Conservation (phyloP, 179 eudicot species). For the Patellifolia procumbens region DNA sequence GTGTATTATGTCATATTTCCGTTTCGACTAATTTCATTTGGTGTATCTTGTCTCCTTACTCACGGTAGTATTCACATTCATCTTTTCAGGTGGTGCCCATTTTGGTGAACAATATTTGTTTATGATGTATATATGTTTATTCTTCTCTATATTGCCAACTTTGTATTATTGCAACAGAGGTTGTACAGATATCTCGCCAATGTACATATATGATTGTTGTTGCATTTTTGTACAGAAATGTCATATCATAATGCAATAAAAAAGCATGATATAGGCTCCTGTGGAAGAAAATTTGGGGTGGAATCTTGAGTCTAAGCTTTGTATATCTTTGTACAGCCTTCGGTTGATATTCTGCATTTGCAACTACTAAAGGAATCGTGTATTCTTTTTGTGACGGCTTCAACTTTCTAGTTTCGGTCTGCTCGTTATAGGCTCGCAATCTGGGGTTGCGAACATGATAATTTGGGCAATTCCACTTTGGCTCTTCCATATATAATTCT, state of each 20-base stretch:
- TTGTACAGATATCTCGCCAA: conserved; percentile 1
- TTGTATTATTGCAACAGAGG: not conserved
- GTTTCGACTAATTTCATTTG: not conserved
- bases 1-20: not conserved
- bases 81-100: conserved; percentile 44
- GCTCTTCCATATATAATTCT: too few relatives aligned
- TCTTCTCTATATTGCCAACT: too few relatives aligned
- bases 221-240: conserved; percentile 32
- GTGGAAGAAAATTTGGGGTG: not conserved
- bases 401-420: too few relatives aligned
- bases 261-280: not conserved
- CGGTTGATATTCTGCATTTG: not conserved
- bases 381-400: too few relatives aligned
- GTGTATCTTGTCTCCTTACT: not conserved
- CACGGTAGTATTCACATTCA: not conserved
- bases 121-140: conserved; percentile 25
- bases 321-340: not conserved
- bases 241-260: conserved; percentile 18
- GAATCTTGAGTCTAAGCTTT: not conserved
- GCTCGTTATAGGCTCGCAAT: too few relatives aligned
- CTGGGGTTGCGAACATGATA: too few relatives aligned
- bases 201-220: conserved; percentile 30
- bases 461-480: too few relatives aligned
- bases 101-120: conserved; percentile 32
- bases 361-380: not conserved